Evolutionary conservation across 1,284 basidiomycete species (phyloP).

Genomic region (Baeospora myosura): DNA sequence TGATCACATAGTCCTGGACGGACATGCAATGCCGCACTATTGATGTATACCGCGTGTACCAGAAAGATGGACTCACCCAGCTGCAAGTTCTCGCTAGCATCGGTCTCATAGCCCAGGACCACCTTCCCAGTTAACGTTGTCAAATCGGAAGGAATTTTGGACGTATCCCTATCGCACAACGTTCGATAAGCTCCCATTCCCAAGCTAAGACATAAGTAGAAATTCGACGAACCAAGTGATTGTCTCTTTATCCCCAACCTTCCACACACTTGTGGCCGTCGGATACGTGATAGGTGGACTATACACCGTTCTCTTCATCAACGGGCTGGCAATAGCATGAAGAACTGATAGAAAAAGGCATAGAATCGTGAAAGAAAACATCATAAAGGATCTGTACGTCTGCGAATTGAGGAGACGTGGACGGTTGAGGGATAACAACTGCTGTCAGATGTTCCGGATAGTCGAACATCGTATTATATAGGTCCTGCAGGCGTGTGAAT

Average conservation of each 20-base stretch:
- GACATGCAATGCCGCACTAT: too few species aligned
- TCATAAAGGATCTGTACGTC: too few species aligned
- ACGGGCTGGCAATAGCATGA: slow-evolving; percentile 14
- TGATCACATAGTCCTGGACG: not conserved
- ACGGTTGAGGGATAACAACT: too few species aligned
- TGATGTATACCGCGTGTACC: not conserved
- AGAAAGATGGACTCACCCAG: slow-evolving; percentile 33
- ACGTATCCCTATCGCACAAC: slow-evolving; percentile 37
- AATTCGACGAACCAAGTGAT: slow-evolving; percentile 48
- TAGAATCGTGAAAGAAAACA: slow-evolving; percentile 29
- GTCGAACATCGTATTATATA: too few species aligned
- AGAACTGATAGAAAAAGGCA: slow-evolving; percentile 24
- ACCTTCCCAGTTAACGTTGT: slow-evolving; percentile 45
- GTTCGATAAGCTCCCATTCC: slow-evolving; percentile 4
- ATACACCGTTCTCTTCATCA: slow-evolving; percentile 40
- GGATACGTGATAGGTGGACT: slow-evolving; percentile 52
- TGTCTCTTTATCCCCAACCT: slow-evolving; percentile 39
- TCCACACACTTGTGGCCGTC: slow-evolving; percentile 44
- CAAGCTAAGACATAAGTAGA: not conserved
- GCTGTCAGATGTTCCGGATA: too few species aligned
- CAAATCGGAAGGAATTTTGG: slow-evolving; percentile 39
- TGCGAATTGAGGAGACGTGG: too few species aligned
- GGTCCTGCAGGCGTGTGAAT: too few species aligned
- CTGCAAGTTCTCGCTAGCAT: slow-evolving; percentile 46
- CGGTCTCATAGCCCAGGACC: slow-evolving; percentile 42